phyloP scores from a whole-genome alignment of 2,329 filamentous ascomycete species.

The Cladobotryum mycophilum region DNA sequence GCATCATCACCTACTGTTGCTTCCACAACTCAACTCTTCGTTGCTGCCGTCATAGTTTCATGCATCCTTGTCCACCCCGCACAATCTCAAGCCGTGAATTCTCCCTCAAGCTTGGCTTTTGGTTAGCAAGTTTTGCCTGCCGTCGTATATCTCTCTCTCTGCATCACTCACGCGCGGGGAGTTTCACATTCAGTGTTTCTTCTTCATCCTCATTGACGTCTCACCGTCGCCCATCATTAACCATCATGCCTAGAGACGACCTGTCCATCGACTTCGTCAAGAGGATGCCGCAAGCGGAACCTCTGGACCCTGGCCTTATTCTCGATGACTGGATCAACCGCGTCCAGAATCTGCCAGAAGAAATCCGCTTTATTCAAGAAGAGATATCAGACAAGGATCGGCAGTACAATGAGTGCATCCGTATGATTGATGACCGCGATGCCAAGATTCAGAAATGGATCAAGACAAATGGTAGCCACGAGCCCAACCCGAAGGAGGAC shows the following conservation, averaged over 20 bases:
- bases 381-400: conserved; percentile 77
- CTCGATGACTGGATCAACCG: conserved; percentile 72
- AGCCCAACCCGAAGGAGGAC: conserved; percentile 70
- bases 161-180: no score
- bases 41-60: conserved; percentile 1
- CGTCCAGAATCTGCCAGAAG: conserved; percentile 73
- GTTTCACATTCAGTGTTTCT: conserved; percentile 12
- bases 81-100: conserved; percentile 1
- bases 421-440: conserved; percentile 66
- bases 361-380: conserved; percentile 76
- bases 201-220: conserved; percentile 19
- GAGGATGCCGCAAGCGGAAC: conserved; percentile 57
- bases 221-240: conserved; percentile 39
- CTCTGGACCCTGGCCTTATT: conserved; percentile 60
- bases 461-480: conserved; percentile 66
- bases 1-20: neutral
- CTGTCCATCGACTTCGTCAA: conserved; percentile 63
- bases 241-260: conserved; percentile 67
- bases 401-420: conserved; percentile 61
- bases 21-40: conserved; percentile 2
- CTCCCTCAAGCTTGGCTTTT: neutral
- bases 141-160: no score
- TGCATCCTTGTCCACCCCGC: neutral
- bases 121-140: no score
- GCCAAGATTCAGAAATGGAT: conserved; percentile 75